These are phyloP conservation scores for Cubamyces lactineus DNA, from an alignment of 768 basidiomycete genomes.

Conservation along the genomic window DNA sequence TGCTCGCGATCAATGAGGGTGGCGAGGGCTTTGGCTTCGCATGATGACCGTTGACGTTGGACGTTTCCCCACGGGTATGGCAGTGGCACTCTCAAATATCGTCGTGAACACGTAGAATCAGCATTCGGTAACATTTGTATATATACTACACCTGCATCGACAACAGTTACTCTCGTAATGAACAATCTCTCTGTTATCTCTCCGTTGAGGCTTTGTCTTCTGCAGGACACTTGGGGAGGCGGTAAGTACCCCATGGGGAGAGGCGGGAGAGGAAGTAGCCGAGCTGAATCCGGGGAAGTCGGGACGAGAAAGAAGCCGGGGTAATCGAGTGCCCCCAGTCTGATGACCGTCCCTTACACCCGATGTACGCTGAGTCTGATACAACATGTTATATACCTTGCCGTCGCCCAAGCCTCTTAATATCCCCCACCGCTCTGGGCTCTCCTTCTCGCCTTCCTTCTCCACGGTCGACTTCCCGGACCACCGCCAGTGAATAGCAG, in stretches of 20 bases:
- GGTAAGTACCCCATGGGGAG: conserved; percentile 3
- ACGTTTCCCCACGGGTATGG: conserved; percentile 4
- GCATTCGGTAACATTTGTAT: conserved; percentile 17
- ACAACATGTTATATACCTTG: too few species aligned
- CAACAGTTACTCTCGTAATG: not conserved
- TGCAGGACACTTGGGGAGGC: too few species aligned
- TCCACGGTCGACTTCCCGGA: not conserved
- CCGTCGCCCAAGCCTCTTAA: not conserved
- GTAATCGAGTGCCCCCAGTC: not conserved
- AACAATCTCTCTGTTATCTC: too few species aligned
- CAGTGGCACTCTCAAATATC: conserved; percentile 11
- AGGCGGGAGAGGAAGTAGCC: not conserved
- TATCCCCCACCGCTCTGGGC: not conserved
- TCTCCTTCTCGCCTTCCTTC: not conserved
- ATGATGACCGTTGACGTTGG: conserved; percentile 30
- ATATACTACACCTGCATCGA: conserved; percentile 24
- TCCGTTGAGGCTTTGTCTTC: too few species aligned
- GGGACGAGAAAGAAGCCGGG: conserved; percentile 7
- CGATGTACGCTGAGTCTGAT: too few species aligned
- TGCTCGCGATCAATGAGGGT: conserved; percentile 94
- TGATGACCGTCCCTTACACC: not conserved
- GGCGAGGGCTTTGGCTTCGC: conserved; percentile 94
- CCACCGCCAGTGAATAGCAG: not conserved
- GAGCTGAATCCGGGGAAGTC: conserved; percentile 3
- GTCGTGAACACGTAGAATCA: conserved; percentile 22